Percentiles rank a stretch among this genome's conserved stretches.
phyloP scores from a whole-genome alignment of 179 eudicot species.

The Monotropa hypopitys region DNA sequence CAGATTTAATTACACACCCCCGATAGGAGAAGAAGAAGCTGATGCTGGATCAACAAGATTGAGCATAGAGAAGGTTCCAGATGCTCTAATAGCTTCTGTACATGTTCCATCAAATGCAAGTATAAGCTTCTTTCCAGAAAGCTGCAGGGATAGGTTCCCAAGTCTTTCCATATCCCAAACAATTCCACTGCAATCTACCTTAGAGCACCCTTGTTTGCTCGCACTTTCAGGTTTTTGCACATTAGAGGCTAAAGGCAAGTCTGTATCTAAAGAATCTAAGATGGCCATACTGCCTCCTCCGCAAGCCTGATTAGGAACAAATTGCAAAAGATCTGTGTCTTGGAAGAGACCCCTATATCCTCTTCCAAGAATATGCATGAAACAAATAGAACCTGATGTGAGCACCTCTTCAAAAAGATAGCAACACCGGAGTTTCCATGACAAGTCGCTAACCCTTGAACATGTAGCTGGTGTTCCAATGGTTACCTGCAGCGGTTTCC shows the following conservation, averaged over 20 bases:
- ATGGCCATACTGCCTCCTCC: conserved; percentile 98
- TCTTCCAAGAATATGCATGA: conserved; percentile 98
- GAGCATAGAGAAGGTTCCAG: conserved; percentile 80
- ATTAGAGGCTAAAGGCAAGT: conserved; percentile 44
- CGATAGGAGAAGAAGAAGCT: conserved; percentile 97
- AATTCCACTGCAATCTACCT: conserved; percentile 80
- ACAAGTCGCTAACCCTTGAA: conserved; percentile 61
- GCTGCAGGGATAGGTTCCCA: conserved; percentile 77
- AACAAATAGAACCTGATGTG: conserved; percentile 77
- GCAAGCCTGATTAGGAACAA: conserved; percentile 96
- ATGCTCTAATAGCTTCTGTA: conserved; percentile 56
- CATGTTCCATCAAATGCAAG: conserved; percentile 98
- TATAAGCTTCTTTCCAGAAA: conserved; percentile 84
- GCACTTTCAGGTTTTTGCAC: conserved; percentile 61
- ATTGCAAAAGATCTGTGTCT: conserved; percentile 76
- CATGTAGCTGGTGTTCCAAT: conserved; percentile 79
- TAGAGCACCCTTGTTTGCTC: conserved; percentile 48
- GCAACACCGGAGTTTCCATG: conserved; percentile 92
- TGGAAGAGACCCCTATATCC: conserved; percentile 99
- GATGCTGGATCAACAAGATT: conserved; percentile 96
- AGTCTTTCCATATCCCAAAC: conserved; percentile 96
- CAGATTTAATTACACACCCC: conserved; percentile 37
- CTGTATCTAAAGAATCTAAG: conserved; percentile 86
- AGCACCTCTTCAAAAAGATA: conserved; percentile 97
- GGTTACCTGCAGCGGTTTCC: conserved; percentile 84